phyloP scores from a whole-genome alignment of 2,329 filamentous ascomycete genomes.

The Septoria linicola region DNA sequence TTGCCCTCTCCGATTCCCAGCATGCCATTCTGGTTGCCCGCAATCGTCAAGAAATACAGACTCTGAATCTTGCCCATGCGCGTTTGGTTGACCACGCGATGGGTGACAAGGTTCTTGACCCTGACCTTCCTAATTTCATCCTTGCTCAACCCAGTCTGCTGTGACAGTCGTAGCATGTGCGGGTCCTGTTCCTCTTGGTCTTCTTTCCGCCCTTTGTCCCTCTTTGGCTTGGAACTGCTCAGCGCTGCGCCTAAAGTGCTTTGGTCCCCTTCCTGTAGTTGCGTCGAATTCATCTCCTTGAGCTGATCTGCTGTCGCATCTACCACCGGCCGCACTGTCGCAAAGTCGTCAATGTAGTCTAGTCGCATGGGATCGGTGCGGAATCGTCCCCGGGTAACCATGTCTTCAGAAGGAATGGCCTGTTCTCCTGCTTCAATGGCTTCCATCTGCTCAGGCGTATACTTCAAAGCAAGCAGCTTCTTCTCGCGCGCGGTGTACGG shows the following conservation, averaged over 20 bases:
- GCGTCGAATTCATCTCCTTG: constrained; percentile 58
- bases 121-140: constrained; percentile 54
- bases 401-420: constrained; percentile 70
- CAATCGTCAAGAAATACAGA: constrained; percentile 72
- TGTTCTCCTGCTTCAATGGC: constrained; percentile 79
- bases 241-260: constrained; percentile 3
- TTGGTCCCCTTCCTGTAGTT: constrained; percentile 45
- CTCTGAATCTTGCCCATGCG: constrained; percentile 89
- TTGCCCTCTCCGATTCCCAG: constrained; percentile 90
- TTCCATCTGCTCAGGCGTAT: constrained; percentile 76
- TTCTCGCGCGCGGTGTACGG: constrained; percentile 68
- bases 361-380: constrained; percentile 71
- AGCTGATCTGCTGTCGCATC: constrained; percentile 54
- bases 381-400: constrained; percentile 69
- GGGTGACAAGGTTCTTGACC: constrained; percentile 70
- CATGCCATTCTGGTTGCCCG: constrained; percentile 82
- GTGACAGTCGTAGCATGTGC: constrained; percentile 53
- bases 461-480: constrained; percentile 61
- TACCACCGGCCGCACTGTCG: constrained; percentile 70
- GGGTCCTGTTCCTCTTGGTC: constrained; percentile 40
- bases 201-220: constrained; percentile 43
- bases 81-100: constrained; percentile 85
- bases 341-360: constrained; percentile 80
- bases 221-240: constrained; percentile 2
- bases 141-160: constrained; percentile 56